Conservation (phyloP, 75 land plant genomes). For the Ceratopteris richardii region DNA sequence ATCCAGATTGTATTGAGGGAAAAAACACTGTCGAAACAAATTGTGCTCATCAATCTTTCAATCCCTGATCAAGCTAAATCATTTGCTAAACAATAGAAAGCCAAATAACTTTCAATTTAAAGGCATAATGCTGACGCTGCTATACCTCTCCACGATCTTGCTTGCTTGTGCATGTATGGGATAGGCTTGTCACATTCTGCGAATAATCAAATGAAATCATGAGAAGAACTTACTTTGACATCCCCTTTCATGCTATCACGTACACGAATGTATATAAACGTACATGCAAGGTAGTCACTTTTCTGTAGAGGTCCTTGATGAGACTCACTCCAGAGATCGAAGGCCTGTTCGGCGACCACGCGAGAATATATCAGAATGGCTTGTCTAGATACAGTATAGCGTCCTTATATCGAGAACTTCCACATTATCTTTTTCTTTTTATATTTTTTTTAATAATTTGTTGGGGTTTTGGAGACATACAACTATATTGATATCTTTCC, state of each 20-base stretch:
- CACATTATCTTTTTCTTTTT: no score
- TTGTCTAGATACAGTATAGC: no score
- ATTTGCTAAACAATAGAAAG: not conserved
- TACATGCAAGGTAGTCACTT: not conserved
- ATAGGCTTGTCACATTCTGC: not conserved
- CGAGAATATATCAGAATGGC: no score
- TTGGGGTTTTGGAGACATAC: no score
- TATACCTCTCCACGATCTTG: not conserved
- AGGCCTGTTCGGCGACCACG: not conserved
- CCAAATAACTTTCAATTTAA: not conserved
- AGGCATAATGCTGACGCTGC: not conserved
- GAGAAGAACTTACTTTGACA: not conserved
- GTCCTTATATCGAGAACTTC: no score
- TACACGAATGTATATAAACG: no score
- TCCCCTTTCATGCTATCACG: no score
- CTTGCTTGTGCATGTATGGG: not conserved
- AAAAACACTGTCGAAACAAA: conserved; percentile 18
- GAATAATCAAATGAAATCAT: not conserved
- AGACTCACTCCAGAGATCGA: not conserved
- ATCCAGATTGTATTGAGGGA: conserved; percentile 18
- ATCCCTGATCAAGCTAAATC: no score
- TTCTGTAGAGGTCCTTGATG: not conserved
- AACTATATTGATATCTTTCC: no score
- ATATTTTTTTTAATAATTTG: no score
- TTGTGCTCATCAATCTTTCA: no score